Conservation (phyloP, 148 eudicot species). For the Agrostemma githago region DNA sequence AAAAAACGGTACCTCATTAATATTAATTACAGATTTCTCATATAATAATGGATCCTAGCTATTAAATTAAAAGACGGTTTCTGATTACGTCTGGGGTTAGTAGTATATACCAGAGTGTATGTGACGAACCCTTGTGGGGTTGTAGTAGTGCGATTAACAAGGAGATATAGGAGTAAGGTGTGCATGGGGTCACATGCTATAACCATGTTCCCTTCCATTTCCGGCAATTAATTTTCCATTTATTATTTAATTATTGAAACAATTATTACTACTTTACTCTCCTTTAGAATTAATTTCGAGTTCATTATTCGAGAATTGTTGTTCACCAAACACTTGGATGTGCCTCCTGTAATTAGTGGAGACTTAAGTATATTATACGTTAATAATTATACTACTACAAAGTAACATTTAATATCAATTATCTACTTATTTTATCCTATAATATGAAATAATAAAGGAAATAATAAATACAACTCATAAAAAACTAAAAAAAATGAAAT, state of each 20-base stretch:
- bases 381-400: background rate
- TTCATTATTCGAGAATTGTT: constrained; percentile 3
- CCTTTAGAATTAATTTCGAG: background rate
- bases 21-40: no score
- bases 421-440: no score
- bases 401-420: no score
- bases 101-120: no score
- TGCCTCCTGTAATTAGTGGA: background rate
- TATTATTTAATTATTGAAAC: background rate
- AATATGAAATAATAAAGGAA: no score
- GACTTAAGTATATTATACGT: background rate
- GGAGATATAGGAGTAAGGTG: background rate
- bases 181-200: constrained; percentile 23
- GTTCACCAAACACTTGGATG: constrained; percentile 1
- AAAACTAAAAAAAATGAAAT: no score
- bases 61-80: no score
- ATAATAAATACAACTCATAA: no score
- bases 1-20: no score
- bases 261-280: background rate
- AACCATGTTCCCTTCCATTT: constrained; percentile 13
- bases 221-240: background rate
- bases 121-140: no score
- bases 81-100: no score
- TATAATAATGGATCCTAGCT: no score
- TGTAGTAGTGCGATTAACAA: constrained; percentile 18